A percentile compares a stretch with the other conserved stretches of the same genome.
phyloP scores from a whole-genome alignment of 2,329 filamentous ascomycete species.

The Pseudogymnoascus sp. region DNA sequence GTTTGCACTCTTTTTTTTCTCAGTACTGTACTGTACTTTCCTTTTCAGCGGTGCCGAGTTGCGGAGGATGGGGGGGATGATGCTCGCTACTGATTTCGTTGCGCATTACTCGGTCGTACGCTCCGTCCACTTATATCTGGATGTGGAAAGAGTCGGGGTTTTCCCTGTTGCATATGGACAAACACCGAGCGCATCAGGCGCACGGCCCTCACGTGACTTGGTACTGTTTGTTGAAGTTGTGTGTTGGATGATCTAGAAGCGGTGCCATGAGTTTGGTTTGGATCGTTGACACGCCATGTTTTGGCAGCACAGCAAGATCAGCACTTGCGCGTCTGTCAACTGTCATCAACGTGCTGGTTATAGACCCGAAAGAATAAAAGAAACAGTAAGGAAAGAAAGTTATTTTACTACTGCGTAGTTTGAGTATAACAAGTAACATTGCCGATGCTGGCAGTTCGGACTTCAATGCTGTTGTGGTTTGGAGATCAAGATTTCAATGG shows the following conservation, averaged over 20 bases:
- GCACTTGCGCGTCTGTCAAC: not conserved
- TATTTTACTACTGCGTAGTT: not conserved
- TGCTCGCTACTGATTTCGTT: not conserved
- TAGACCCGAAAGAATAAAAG: no score
- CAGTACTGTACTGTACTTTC: not conserved
- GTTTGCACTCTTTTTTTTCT: not conserved
- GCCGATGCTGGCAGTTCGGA: not conserved
- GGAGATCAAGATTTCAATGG: not conserved
- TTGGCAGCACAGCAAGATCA: not conserved
- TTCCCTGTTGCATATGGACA: not conserved
- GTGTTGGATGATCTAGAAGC: not conserved
- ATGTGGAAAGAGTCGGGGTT: not conserved
- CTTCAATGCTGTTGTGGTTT: not conserved
- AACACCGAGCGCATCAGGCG: not conserved
- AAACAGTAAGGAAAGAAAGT: not conserved
- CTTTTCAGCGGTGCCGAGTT: not conserved
- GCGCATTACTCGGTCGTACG: not conserved
- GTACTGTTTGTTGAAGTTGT: not conserved
- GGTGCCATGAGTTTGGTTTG: not conserved
- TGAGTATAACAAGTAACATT: not conserved
- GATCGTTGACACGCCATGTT: not conserved
- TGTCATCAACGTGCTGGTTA: constrained; percentile 1
- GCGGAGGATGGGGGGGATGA: not conserved
- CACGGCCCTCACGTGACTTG: not conserved
- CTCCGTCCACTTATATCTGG: not conserved